Evolutionary conservation across 148 eudicot species (phyloP).

Genomic region (Dianthus caryophyllus): DNA sequence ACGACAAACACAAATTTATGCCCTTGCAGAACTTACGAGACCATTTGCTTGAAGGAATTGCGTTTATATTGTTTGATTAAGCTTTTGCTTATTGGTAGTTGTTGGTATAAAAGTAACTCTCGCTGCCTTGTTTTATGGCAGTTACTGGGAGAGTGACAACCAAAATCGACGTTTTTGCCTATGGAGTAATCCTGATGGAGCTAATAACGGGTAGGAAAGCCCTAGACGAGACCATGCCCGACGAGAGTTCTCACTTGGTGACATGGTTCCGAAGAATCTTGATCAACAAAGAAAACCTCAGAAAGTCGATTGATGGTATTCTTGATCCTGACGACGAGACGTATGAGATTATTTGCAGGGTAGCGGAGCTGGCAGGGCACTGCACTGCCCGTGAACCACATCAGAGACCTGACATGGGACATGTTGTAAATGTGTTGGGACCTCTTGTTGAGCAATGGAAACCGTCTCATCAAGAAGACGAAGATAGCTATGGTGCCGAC

Average conservation of each 20-base stretch:
- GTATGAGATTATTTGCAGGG: constrained; percentile 26
- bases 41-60: not conserved
- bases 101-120: not conserved
- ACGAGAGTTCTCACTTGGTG: constrained; percentile 54
- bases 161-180: constrained; percentile 66
- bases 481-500: constrained; percentile 26
- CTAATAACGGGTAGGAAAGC: constrained; percentile 66
- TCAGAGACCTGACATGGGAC: constrained; percentile 39
- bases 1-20: not conserved
- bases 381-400: constrained; percentile 40
- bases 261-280: constrained; percentile 64
- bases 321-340: constrained; percentile 48
- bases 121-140: constrained; percentile 19
- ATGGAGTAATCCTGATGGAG: constrained; percentile 70
- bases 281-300: constrained; percentile 49
- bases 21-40: not conserved
- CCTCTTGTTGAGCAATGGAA: constrained; percentile 39
- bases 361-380: constrained; percentile 32
- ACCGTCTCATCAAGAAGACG: constrained; percentile 31
- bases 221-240: constrained; percentile 54
- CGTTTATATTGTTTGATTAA: not conserved
- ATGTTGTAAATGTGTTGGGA: constrained; percentile 30
- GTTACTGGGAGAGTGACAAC: constrained; percentile 67
- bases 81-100: not conserved
- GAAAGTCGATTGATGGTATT: constrained; percentile 40